Evolutionary conservation across 306 rosid genomes (phyloP), one percentile per base, ranked within the genome.

Genomic region (Glycine soja): DNA sequence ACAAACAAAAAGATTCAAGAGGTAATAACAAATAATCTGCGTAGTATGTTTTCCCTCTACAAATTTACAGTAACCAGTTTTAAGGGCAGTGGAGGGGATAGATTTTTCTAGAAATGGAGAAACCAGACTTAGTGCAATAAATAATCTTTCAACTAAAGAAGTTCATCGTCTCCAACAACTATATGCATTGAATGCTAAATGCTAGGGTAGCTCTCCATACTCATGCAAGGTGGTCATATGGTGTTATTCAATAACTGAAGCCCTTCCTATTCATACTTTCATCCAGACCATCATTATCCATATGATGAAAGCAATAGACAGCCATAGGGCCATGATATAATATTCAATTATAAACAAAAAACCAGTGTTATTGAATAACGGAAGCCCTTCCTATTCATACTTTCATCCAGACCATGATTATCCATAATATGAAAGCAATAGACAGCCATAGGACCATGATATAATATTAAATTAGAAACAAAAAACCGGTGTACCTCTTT

Each of bases 401-500:
- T 74, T 80, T 46, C 76, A 68, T 86, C 65, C 72, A 84, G 63
- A 18, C 53, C 10, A 69, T 69, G 15, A 50, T 59, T 32, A 42
- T 13, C 12, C 72, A 24, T 14, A 52, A 34, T 1, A 34, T 34
- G 66, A 79, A 65, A 66, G 76, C 52, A 38, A 63, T 45, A 18
- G 70, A 83, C 18, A 54, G 70, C 24, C 58, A 43, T 38, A 56
- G 36, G 63, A 52, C 71, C 11, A 59, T 34, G 30, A 80, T 48
- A 80, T 19, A 64, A 13, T 51, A 79, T 59, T 65, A 75, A 50
- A 80, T 65, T 64, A 6, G 30, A 81, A 84, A 47, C 50, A 43
- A 54, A 48, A 78, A 82, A 19, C 57, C 74, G 50, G 58, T n/a
- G 64, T 88, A 96, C 99, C 97, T 96, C 99, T 78, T 92, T 96